Conservation (phyloP, 306 rosid genomes). For the Phaseolus lunatus region DNA sequence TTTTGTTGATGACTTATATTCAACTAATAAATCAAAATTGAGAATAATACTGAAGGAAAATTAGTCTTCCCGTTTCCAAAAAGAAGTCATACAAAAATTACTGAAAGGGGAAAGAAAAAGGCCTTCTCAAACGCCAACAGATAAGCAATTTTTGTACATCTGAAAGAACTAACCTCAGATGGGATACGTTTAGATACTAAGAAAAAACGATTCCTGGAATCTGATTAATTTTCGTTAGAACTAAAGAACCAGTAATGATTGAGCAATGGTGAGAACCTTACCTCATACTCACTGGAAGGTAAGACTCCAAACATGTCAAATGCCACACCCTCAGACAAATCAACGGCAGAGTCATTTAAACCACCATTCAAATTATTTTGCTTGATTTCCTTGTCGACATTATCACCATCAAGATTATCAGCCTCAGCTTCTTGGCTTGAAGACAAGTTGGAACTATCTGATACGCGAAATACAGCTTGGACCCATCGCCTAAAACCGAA, state of each 20-base stretch:
- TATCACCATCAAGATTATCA: slow-evolving; percentile 44
- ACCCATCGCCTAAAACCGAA: slow-evolving; percentile 81
- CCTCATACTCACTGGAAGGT: slow-evolving; percentile 70
- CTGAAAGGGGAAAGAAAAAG: neutral
- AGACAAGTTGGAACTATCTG: slow-evolving; percentile 55
- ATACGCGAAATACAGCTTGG: slow-evolving; percentile 77
- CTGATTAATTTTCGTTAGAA: neutral
- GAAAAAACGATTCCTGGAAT: neutral
- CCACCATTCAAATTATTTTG: slow-evolving; percentile 44
- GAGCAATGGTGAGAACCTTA: slow-evolving; percentile 37
- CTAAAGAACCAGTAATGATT: slow-evolving; percentile 24
- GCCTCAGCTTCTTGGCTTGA: slow-evolving; percentile 46
- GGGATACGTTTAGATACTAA: neutral
- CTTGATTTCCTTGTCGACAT: slow-evolving; percentile 33
- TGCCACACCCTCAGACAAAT: slow-evolving; percentile 82
- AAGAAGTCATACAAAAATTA: neutral
- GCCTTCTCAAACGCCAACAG: slow-evolving; percentile 6
- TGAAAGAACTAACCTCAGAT: slow-evolving; percentile 2
- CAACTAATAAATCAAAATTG: neutral
- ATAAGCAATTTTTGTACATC: slow-evolving; percentile 20
- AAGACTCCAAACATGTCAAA: slow-evolving; percentile 77
- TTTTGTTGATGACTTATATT: neutral
- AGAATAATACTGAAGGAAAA: slow-evolving; percentile 5
- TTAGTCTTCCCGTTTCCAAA: neutral
- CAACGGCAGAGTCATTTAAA: slow-evolving; percentile 61